A percentile compares a stretch with the other conserved stretches of the same genome.
Conservation (phyloP, 805 yeast genomes). For the Zygotorulaspora florentina region DNA sequence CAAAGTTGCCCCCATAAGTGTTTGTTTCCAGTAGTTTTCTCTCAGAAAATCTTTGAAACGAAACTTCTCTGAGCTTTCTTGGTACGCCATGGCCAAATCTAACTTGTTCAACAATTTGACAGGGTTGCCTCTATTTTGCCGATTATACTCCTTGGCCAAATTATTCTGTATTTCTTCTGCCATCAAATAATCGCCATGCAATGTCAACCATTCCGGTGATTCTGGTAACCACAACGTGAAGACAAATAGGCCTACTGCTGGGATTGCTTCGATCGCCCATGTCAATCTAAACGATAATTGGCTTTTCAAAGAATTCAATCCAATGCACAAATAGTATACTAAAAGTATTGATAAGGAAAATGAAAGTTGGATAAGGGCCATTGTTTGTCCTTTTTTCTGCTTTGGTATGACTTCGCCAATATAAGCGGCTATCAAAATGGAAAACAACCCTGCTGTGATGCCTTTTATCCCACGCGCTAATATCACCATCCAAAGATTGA, state of each 20-base stretch:
- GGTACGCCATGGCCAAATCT: constrained; percentile 17
- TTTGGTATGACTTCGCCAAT: constrained; percentile 48
- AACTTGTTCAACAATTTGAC: constrained; percentile 13
- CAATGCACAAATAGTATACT: constrained; percentile 49
- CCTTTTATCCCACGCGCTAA: constrained; percentile 51
- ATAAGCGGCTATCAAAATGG: constrained; percentile 54
- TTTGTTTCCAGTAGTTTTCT: constrained; percentile 34
- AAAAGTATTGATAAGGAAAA: constrained; percentile 56
- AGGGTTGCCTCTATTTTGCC: constrained; percentile 4
- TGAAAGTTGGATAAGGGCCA: constrained; percentile 53
- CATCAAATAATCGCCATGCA: constrained; percentile 34
- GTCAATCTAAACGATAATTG: constrained; percentile 58
- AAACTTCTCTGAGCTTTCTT: constrained; percentile 12
- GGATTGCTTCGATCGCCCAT: constrained; percentile 56
- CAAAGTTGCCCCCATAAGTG: constrained; percentile 37
- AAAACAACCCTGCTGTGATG: constrained; percentile 50
- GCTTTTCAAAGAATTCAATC: constrained; percentile 40
- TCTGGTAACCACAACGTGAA: constrained; percentile 34
- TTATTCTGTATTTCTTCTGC: constrained; percentile 37
- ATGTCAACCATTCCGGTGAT: constrained; percentile 55
- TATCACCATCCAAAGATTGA: constrained; percentile 43
- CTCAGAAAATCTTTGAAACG: constrained; percentile 33
- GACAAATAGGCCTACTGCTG: constrained; percentile 34
- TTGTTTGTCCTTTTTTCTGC: constrained; percentile 46
- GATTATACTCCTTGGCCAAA: constrained; percentile 26